phyloP scores from a whole-genome alignment of 179 eudicot species.

The Nepenthes alata region DNA sequence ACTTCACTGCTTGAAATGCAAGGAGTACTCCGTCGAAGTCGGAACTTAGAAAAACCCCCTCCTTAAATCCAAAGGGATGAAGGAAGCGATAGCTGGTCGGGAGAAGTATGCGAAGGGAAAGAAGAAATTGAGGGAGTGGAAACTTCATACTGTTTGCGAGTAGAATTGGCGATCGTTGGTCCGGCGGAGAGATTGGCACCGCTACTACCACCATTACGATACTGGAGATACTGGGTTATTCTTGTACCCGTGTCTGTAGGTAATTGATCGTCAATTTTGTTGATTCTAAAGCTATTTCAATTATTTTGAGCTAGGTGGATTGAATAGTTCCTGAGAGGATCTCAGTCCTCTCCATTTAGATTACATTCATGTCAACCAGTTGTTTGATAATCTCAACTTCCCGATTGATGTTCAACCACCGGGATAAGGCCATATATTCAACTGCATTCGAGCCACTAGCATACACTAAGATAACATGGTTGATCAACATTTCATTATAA shows the following conservation, averaged over 20 bases:
- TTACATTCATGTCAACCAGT: too few species aligned
- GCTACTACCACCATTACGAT: slow-evolving; percentile 97
- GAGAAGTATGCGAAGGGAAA: slow-evolving; percentile 76
- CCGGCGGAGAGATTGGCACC: slow-evolving; percentile 95
- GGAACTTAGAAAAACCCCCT: slow-evolving; percentile 84
- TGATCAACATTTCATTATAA: too few species aligned
- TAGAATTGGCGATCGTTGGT: slow-evolving; percentile 96
- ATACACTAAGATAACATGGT: too few species aligned
- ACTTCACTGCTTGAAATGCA: slow-evolving; percentile 35
- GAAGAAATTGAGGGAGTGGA: slow-evolving; percentile 71
- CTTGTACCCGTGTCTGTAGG: slow-evolving; percentile 96
- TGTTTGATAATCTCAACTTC: too few species aligned
- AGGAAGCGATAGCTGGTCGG: slow-evolving; percentile 80
- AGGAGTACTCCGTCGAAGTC: slow-evolving; percentile 74
- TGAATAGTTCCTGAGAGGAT: neutral
- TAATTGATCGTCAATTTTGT: neutral
- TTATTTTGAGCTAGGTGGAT: neutral
- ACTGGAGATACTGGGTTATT: slow-evolving; percentile 44
- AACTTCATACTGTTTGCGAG: slow-evolving; percentile 86
- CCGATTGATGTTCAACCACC: too few species aligned
- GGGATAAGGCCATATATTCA: too few species aligned
- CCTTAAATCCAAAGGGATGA: slow-evolving; percentile 95
- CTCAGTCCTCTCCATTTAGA: too few species aligned
- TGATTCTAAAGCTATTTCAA: neutral
- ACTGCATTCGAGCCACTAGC: too few species aligned